Base-by-base conservation (phyloP, 1,139 yeast genomes). In the Saccharomyces hybrid region DNA sequence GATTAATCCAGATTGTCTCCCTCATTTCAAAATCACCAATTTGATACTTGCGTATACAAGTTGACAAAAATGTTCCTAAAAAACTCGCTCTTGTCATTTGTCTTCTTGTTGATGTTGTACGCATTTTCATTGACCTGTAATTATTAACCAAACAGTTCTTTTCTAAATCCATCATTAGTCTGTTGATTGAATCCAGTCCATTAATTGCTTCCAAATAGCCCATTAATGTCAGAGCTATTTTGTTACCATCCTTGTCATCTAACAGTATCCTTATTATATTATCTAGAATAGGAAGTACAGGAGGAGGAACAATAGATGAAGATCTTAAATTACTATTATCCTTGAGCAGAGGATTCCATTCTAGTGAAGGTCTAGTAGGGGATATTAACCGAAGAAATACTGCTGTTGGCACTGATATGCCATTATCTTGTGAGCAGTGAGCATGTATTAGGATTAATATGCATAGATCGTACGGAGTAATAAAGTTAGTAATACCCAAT, bases 401-500 rank as follows among this genome's bases (percentile, higher is more conserved):
- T 34, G 53, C 49, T 3, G 57, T 47, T 1, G 64, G 57, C 13
- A 63, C 47, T 6, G 42, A n/a, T 11, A 32, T 16, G 3, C 46
- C 52, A 4, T 51, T 50, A 11, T 50, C 52, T n/a, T 55, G 50
- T 25, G 50, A 57, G 26, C 61, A 54, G 49, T 63, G 58, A n/a
- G 59, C 50, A 47, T 61, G 63, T 11, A 64, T 54, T 26, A 63
- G 38, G n/a, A 61, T 47, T 25, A 66, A 47, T n/a, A 64, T 51
- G 3, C 64, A 53, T 3, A 68, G 54, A 49, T 68, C 71, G 56
- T 67, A 62, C 4, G 71, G 69, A 11, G 67, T 61, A 9, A 64
- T 41, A 2, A 59, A 59, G 31, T 34, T 23, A 23, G 47, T 51
- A 14, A 48, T 31, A 48, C 44, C 38, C 5, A 27, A 46, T 14